These are phyloP conservation scores for Lichtheimia corymbifera DNA, from an alignment of 371 early-diverging fungal genomes.

Conservation along the genomic window DNA sequence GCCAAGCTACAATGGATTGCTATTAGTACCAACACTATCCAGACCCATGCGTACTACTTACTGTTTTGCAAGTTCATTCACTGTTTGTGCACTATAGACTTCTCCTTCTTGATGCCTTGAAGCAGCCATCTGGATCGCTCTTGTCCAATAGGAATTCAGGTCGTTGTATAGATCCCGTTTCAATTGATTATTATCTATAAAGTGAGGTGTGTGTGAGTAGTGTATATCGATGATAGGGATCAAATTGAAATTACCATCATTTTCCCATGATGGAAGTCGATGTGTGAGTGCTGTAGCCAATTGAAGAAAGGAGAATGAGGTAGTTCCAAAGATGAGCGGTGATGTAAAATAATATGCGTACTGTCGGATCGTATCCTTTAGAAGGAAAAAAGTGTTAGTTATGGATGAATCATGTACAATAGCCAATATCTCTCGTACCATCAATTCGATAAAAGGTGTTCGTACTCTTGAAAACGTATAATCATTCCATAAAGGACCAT, in stretches of 20 bases:
- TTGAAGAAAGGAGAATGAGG: slow-evolving; percentile 78
- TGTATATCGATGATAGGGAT: no score
- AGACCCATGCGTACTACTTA: slow-evolving; percentile 18
- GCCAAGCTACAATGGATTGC: slow-evolving; percentile 41
- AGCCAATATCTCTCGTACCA: slow-evolving; percentile 37
- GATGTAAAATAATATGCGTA: slow-evolving; percentile 86
- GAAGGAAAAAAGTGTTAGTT: slow-evolving; percentile 1
- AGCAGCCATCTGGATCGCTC: slow-evolving; percentile 70
- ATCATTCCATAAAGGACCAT: slow-evolving; percentile 80
- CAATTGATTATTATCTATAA: slow-evolving; percentile 61
- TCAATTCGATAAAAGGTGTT: slow-evolving; percentile 72
- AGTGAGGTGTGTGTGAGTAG: background rate
- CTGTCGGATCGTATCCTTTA: slow-evolving; percentile 73
- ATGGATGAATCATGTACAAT: background rate
- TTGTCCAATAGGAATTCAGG: slow-evolving; percentile 78
- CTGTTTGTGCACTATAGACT: slow-evolving; percentile 68
- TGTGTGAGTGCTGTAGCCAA: slow-evolving; percentile 73
- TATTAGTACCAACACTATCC: background rate
- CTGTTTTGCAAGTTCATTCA: slow-evolving; percentile 82
- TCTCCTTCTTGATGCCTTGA: slow-evolving; percentile 77
- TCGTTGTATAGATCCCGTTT: slow-evolving; percentile 68
- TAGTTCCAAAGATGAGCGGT: slow-evolving; percentile 72
- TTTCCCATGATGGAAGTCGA: slow-evolving; percentile 86
- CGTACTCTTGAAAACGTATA: slow-evolving; percentile 90
- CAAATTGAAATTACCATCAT: slow-evolving; percentile 24